A percentile compares a stretch with the other conserved stretches of the same genome.
phyloP scores from a whole-genome alignment of 495 filamentous ascomycete genomes.

The Neurospora tetraspora region DNA sequence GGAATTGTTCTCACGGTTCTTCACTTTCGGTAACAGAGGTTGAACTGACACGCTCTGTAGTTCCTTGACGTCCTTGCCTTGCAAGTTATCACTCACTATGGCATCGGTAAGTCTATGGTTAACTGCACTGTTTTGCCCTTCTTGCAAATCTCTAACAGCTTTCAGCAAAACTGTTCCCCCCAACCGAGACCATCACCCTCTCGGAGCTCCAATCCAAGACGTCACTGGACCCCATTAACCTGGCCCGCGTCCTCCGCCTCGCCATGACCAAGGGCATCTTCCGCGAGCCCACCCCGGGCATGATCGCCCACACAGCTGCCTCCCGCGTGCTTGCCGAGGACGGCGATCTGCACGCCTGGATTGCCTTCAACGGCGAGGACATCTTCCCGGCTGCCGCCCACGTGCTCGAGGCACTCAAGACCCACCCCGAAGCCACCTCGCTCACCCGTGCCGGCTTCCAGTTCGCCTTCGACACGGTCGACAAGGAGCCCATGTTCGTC shows the following conservation, averaged over 20 bases:
- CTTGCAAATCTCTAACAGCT: conserved; percentile 2
- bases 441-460: conserved; percentile 38
- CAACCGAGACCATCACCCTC: conserved; percentile 31
- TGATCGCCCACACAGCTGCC: conserved; percentile 44
- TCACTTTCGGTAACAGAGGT: not conserved
- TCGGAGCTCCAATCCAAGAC: conserved; percentile 31
- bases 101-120: conserved; percentile 20
- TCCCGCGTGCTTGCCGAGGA: conserved; percentile 37
- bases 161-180: conserved; percentile 30
- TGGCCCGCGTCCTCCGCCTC: conserved; percentile 43
- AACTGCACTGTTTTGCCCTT: not conserved
- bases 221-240: conserved; percentile 31
- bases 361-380: conserved; percentile 42
- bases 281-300: conserved; percentile 36
- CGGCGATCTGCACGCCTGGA: conserved; percentile 34
- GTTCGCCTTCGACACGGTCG: conserved; percentile 35
- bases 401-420: conserved; percentile 26
- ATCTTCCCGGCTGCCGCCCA: conserved; percentile 37
- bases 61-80: conserved; percentile 31
- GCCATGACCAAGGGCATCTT: conserved; percentile 50
- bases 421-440: conserved; percentile 30
- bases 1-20: not conserved
- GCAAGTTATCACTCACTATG: conserved; percentile 29
- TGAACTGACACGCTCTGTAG: conserved; percentile 6
- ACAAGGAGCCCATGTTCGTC: conserved; percentile 40